A percentile compares a stretch with the other conserved stretches of the same genome.
These are phyloP conservation scores for Nematodospora anomalae DNA, from an alignment of 1,139 yeast genomes.

Conservation along the genomic window DNA sequence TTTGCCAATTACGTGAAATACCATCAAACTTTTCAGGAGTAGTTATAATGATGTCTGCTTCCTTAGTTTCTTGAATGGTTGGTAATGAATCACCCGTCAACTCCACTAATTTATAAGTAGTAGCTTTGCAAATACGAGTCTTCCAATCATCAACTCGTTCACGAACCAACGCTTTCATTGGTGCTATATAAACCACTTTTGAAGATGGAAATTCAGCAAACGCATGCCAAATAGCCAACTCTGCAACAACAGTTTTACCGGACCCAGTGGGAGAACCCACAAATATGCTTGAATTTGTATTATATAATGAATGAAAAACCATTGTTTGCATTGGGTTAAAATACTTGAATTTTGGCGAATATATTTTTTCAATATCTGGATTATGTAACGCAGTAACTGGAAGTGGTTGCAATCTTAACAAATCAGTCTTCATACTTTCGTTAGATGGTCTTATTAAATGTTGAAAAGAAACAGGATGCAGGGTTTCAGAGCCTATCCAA, in stretches of 20 bases:
- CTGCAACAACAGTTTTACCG: slow-evolving; percentile 97
- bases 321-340: slow-evolving; percentile 99
- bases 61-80: slow-evolving; percentile 79
- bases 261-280: slow-evolving; percentile 99
- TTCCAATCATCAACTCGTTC: slow-evolving; percentile 98
- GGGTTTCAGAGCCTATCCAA: slow-evolving; percentile 87
- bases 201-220: slow-evolving; percentile 76
- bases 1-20: slow-evolving; percentile 97
- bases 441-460: slow-evolving; percentile 87
- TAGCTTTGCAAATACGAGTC: slow-evolving; percentile 59
- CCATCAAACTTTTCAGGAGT: slow-evolving; percentile 99
- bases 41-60: slow-evolving; percentile 89
- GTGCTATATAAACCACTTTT: slow-evolving; percentile 93
- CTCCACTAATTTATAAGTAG: slow-evolving; percentile 77
- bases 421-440: slow-evolving; percentile 80
- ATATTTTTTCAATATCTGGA: slow-evolving; percentile 64
- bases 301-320: slow-evolving; percentile 88
- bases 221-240: slow-evolving; percentile 96
- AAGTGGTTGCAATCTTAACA: slow-evolving; percentile 79
- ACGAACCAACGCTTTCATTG: slow-evolving; percentile 97
- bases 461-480: slow-evolving; percentile 81
- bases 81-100: slow-evolving; percentile 97
- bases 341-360: slow-evolving; percentile 66
- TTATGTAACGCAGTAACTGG: slow-evolving; percentile 82
- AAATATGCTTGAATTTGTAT: slow-evolving; percentile 75